Evolutionary conservation across 148 eudicot species (phyloP).

Genomic region (Fagopyrum homotropicum): DNA sequence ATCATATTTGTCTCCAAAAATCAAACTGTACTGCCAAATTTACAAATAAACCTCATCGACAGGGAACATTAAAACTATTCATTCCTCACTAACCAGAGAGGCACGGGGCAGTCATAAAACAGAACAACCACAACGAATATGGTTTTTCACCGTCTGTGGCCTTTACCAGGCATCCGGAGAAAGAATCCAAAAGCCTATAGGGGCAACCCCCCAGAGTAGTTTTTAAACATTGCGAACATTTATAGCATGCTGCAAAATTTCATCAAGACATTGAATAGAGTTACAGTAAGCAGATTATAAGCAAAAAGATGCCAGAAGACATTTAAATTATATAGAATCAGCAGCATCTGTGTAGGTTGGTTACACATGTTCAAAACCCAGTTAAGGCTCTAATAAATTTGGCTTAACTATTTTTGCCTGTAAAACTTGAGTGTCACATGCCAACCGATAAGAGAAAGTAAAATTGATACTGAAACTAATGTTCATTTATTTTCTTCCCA

Average conservation of each 20-base stretch:
- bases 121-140: background rate
- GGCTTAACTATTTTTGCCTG: background rate
- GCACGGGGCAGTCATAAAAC: no score
- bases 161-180: background rate
- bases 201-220: no score
- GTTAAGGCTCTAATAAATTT: background rate
- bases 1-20: background rate
- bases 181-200: no score
- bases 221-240: no score
- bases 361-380: background rate
- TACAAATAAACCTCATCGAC: no score
- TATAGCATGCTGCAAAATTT: background rate
- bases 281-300: background rate
- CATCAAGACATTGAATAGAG: no score
- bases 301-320: background rate
- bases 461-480: background rate
- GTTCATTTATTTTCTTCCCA: background rate
- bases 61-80: no score
- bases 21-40: no score
- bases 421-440: background rate
- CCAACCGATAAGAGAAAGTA: background rate
- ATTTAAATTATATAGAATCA: background rate
- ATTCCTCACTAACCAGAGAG: no score
- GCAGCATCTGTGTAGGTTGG: background rate
- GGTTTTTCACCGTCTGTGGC: background rate